Evolutionary conservation across 164 flowering plant genomes (phyloP).

Genomic region (Piper longum): DNA sequence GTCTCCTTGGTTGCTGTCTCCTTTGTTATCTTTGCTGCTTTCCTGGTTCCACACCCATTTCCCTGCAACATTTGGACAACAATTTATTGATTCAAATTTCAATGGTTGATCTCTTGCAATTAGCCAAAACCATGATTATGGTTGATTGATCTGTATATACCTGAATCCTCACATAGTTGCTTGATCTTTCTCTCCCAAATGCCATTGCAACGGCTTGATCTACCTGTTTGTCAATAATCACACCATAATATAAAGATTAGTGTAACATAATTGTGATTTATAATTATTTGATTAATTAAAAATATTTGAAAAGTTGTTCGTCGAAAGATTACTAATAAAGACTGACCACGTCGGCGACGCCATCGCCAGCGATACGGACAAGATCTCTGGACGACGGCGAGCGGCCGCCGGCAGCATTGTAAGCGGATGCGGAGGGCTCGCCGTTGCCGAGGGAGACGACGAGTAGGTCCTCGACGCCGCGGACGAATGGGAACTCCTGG

Average conservation of each 20-base stretch:
- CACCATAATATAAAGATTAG: neutral
- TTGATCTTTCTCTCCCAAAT: constrained; percentile 23
- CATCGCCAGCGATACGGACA: constrained; percentile 40
- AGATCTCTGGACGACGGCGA: constrained; percentile 12
- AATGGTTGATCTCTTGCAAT: no score
- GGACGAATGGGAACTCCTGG: constrained; percentile 50
- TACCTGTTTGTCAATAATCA: constrained; percentile 17
- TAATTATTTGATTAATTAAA: neutral
- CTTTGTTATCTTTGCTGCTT: neutral
- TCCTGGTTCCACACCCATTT: constrained; percentile 4
- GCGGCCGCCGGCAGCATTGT: constrained; percentile 2
- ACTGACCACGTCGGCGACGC: constrained; percentile 45
- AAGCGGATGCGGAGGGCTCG: constrained; percentile 17
- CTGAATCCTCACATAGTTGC: constrained; percentile 44
- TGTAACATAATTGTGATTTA: neutral
- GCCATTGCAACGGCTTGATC: constrained; percentile 71
- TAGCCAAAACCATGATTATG: no score
- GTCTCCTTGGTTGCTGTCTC: constrained; percentile 1
- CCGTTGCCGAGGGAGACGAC: constrained; percentile 53
- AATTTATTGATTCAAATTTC: neutral
- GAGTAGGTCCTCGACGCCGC: constrained; percentile 38
- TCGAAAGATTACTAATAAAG: neutral
- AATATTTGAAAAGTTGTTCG: neutral
- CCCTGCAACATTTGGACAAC: constrained; percentile 12
- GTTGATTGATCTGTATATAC: neutral